Evolutionary conservation across 1,284 basidiomycete genomes (phyloP).

Genomic region (Tilletia walkeri): DNA sequence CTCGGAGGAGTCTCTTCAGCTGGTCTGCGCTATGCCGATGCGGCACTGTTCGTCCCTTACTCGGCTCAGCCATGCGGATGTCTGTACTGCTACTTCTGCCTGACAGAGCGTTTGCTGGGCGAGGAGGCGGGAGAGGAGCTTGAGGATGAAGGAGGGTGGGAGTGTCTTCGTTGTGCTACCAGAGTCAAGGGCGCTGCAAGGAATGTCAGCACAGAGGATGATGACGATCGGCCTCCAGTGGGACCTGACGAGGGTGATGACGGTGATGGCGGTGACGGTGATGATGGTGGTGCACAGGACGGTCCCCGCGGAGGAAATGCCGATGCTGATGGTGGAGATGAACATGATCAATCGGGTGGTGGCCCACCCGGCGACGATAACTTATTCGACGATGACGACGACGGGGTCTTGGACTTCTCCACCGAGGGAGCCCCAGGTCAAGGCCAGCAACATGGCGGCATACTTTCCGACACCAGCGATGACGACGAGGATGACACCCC

Average conservation of each 20-base stretch:
- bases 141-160: conserved; percentile 45
- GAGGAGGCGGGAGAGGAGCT: conserved; percentile 51
- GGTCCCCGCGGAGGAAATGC: background rate
- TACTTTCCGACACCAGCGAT: background rate
- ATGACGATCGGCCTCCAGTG: background rate
- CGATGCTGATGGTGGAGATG: background rate
- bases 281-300: background rate
- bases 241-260: conserved; percentile 1
- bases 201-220: background rate
- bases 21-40: conserved; percentile 47
- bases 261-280: background rate
- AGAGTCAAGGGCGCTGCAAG: conserved; percentile 26
- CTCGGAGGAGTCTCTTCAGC: conserved; percentile 34
- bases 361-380: background rate
- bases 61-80: conserved; percentile 43
- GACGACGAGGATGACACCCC: background rate
- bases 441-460: background rate
- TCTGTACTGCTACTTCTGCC: conserved; percentile 53
- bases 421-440: background rate
- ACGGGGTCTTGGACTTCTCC: conserved; percentile 18
- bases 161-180: conserved; percentile 47
- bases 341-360: background rate
- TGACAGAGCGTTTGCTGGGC: conserved; percentile 42
- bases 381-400: conserved; percentile 18
- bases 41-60: conserved; percentile 45